phyloP scores from a whole-genome alignment of 2,329 filamentous ascomycete genomes.

The Aspergillus sp. region DNA sequence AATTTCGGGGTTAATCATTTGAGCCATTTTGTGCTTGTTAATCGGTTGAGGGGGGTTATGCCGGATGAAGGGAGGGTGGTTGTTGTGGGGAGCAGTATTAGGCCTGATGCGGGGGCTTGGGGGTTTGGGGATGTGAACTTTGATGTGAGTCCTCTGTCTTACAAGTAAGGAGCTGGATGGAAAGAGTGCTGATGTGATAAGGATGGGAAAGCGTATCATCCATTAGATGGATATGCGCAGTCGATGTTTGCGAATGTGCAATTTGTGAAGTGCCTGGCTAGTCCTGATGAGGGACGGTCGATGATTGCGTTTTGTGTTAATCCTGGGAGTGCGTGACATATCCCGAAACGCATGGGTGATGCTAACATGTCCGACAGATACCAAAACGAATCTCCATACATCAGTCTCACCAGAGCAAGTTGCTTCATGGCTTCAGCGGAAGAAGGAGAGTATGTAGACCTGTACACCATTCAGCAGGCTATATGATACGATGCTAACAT shows the following conservation, averaged over 20 bases:
- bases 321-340: slow-evolving; percentile 18
- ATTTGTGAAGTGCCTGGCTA: slow-evolving; percentile 17
- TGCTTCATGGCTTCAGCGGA: slow-evolving; percentile 16
- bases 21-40: slow-evolving; percentile 18
- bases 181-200: slow-evolving; percentile 1
- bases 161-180: background rate
- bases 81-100: slow-evolving; percentile 15
- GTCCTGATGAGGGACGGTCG: slow-evolving; percentile 2
- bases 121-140: slow-evolving; percentile 17
- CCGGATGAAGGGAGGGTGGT: slow-evolving; percentile 11
- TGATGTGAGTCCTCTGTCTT: slow-evolving; percentile 9
- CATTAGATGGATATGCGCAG: slow-evolving; percentile 19
- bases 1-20: slow-evolving; percentile 23
- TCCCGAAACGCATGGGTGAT: background rate
- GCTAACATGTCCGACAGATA: slow-evolving; percentile 9
- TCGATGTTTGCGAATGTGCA: slow-evolving; percentile 23
- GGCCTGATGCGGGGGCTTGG: slow-evolving; percentile 13
- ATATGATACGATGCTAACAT: background rate
- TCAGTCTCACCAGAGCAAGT: slow-evolving; percentile 14
- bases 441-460: slow-evolving; percentile 14
- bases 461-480: background rate
- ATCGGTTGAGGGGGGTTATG: slow-evolving; percentile 12
- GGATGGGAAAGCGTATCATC: slow-evolving; percentile 19
- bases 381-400: slow-evolving; percentile 16
- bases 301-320: slow-evolving; percentile 19